Evolutionary conservation across 495 filamentous ascomycete species (phyloP), one percentile per base, ranked within the genome.

Genomic region (Lentithecium fluviatile): DNA sequence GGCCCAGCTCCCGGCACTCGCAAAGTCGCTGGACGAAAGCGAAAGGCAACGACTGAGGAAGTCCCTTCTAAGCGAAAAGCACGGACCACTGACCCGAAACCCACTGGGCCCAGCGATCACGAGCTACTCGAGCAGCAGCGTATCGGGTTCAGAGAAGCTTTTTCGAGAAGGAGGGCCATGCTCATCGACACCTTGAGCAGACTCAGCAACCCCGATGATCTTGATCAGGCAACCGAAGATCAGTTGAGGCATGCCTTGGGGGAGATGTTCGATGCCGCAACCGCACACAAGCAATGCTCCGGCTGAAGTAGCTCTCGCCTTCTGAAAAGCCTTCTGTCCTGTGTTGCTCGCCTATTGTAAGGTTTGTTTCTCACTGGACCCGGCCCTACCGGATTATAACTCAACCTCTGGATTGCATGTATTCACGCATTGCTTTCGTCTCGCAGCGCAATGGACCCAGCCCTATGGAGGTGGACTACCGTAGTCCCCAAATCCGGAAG

Each of bases 131-230:
- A 51, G 20, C 54, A 56, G 17, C 6, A 52, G 21, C 63, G 63
- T 10, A 52, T 13, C 48, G 36, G 2, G 36, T 66, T 15, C 50
- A 63, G 32, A 21, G 40, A 12, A 56, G 56, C 34, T 69, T 65
- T 32, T 13, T 47, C 40, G 43, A 60, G 54, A 64, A 64, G 51
- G 36, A 53, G 24, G 45, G n/a, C n/a, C n/a, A n/a, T 24, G 2
- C 17, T 69, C 23, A 52, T 57, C 25, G 42, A 57, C 23, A 42
- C 48, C 19, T 43, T 69, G 11, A 40, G 43, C 13, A 58, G 46
- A 13, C 50, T 69, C 34, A 52, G 25, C 36, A 63, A 59, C n/a
- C 67, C 63, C 17, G 56, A 46, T n/a, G 67, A 69, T 25, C 29
- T 68, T 45, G 45, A 45, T 4, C 52, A 61, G 15, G 54, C 60